Percentiles rank a stretch among this genome's conserved stretches.
Evolutionary conservation across 2,329 filamentous ascomycete species (phyloP).

Genomic region (Colletotrichum godetiae): DNA sequence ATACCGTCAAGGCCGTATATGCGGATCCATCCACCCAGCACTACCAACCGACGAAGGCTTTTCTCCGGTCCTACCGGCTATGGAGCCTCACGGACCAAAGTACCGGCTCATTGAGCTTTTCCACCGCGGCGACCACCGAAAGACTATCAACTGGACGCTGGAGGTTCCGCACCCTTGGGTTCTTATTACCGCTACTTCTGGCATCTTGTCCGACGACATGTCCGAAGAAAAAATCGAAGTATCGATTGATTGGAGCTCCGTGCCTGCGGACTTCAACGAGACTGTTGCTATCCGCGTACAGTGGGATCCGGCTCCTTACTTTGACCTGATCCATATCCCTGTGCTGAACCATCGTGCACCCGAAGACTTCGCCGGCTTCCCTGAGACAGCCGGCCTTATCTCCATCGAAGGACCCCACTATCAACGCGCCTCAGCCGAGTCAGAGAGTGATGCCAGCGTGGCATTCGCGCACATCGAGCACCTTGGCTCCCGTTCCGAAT

Average conservation of each 20-base stretch:
- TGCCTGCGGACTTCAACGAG: conserved; percentile 44
- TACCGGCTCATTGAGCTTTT: conserved; percentile 62
- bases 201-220: conserved; percentile 5
- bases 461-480: conserved; percentile 4
- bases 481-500: conserved; percentile 32
- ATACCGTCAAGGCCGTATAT: conserved; percentile 65
- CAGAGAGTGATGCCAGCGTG: background rate
- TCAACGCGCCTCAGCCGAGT: conserved; percentile 21
- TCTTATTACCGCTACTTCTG: conserved; percentile 10
- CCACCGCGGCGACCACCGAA: conserved; percentile 52
- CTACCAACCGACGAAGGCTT: conserved; percentile 44
- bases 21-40: conserved; percentile 58
- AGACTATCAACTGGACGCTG: conserved; percentile 31
- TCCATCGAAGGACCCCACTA: conserved; percentile 38
- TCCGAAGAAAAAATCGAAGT: conserved; percentile 54
- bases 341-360: conserved; percentile 22
- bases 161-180: conserved; percentile 32
- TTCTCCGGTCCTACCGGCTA: conserved; percentile 53
- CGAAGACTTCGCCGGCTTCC: conserved; percentile 36
- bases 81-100: conserved; percentile 57
- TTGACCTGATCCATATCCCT: conserved; percentile 31
- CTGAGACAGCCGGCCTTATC: conserved; percentile 34
- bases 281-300: conserved; percentile 18
- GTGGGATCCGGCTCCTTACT: conserved; percentile 20
- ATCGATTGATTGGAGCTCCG: conserved; percentile 56